Evolutionary conservation across 371 early-diverging fungal genomes (phyloP).

Genomic region (Nosema muscidifuracis): DNA sequence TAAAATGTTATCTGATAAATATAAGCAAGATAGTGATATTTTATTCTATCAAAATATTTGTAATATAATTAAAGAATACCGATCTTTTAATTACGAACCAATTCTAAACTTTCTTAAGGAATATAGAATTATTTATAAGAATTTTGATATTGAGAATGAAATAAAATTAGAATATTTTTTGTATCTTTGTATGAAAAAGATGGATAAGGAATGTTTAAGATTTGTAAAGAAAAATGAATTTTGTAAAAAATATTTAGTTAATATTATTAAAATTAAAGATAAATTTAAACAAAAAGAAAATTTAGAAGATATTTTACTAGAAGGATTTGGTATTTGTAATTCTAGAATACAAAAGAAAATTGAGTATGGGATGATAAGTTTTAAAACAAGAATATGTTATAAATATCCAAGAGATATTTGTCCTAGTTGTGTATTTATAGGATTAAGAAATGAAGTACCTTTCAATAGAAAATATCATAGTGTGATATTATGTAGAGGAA

Average conservation of each 20-base stretch:
- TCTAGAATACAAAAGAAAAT: slow-evolving; percentile 13
- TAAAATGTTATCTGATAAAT: neutral
- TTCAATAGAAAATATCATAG: slow-evolving; percentile 26
- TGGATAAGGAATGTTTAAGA: slow-evolving; percentile 1
- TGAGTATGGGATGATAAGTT: slow-evolving; percentile 36
- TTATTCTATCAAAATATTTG: neutral
- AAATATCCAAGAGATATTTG: neutral
- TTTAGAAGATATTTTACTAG: neutral
- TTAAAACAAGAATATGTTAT: slow-evolving; percentile 18
- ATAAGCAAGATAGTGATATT: neutral
- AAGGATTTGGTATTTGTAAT: slow-evolving; percentile 12
- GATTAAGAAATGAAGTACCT: slow-evolving; percentile 30
- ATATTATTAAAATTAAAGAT: neutral
- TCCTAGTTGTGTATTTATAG: slow-evolving; percentile 12
- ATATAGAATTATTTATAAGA: slow-evolving; percentile 8
- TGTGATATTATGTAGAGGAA: slow-evolving; percentile 24
- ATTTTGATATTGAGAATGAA: slow-evolving; percentile 6
- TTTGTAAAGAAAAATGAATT: slow-evolving; percentile 24
- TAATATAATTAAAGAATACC: neutral
- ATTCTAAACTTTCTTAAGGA: slow-evolving; percentile 11
- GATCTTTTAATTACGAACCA: neutral
- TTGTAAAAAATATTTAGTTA: neutral
- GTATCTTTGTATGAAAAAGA: slow-evolving; percentile 4
- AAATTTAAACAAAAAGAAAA: neutral
- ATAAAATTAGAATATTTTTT: slow-evolving; percentile 16